Percentiles rank a stretch among this genome's conserved stretches.
phyloP scores from a whole-genome alignment of 345 rosid genomes.

The Ceriops decandra region DNA sequence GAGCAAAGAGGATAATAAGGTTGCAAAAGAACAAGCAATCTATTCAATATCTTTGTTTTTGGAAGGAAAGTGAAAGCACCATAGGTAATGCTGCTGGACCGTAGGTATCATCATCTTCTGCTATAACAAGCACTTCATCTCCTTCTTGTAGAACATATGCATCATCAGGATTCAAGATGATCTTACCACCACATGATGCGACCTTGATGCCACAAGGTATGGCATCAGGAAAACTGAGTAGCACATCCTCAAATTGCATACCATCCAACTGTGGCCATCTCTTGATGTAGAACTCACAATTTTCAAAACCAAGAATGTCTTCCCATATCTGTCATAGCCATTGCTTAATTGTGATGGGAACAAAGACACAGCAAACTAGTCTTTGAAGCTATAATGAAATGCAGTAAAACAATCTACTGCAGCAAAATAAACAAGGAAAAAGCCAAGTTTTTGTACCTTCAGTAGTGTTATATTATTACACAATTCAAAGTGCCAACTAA shows the following conservation, averaged over 20 bases:
- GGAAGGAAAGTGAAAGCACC: constrained; percentile 53
- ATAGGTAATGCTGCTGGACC: constrained; percentile 55
- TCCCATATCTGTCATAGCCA: constrained; percentile 60
- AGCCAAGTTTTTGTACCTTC: background rate
- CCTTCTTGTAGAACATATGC: constrained; percentile 59
- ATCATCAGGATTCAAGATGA: constrained; percentile 68
- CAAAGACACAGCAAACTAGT: background rate
- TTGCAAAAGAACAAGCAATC: constrained; percentile 8
- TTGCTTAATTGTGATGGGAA: constrained; percentile 18
- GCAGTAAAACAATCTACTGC: background rate
- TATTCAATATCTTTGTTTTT: constrained; percentile 14
- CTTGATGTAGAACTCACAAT: constrained; percentile 70
- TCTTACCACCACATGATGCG: constrained; percentile 60
- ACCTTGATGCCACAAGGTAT: constrained; percentile 77
- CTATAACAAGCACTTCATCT: constrained; percentile 77
- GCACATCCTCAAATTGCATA: constrained; percentile 64
- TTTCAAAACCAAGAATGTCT: constrained; percentile 72
- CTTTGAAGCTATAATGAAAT: background rate
- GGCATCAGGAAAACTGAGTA: constrained; percentile 71
- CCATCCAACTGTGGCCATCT: constrained; percentile 68
- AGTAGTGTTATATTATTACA: constrained; percentile 1
- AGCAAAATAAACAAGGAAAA: constrained; percentile 6
- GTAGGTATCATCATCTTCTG: constrained; percentile 74
- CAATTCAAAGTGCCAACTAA: constrained; percentile 19
- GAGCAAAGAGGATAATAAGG: background rate